phyloP scores from a whole-genome alignment of 495 filamentous ascomycete genomes.

The Aspergillus coremiiformis region DNA sequence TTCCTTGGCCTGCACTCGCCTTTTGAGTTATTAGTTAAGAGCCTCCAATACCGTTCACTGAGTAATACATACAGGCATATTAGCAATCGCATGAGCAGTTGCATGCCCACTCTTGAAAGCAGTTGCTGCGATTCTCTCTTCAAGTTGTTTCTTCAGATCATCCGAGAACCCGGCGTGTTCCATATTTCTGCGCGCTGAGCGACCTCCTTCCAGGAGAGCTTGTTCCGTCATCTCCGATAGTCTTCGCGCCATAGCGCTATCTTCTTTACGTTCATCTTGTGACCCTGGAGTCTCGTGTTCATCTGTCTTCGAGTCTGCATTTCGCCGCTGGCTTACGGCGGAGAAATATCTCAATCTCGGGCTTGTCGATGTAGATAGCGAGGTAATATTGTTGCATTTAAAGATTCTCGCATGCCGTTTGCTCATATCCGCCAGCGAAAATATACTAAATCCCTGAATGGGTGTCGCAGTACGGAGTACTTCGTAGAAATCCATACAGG shows the following conservation, averaged over 20 bases:
- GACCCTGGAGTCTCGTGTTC: constrained; percentile 4
- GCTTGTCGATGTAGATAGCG: constrained; percentile 11
- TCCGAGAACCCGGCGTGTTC: constrained; percentile 82
- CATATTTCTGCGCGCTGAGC: constrained; percentile 64
- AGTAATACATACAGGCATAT: constrained; percentile 47
- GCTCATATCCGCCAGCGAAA: constrained; percentile 19
- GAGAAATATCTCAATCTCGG: constrained; percentile 17
- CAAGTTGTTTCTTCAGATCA: constrained; percentile 67
- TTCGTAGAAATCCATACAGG: no score
- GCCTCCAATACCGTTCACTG: not conserved
- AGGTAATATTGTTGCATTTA: constrained; percentile 10
- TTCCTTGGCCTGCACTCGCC: constrained; percentile 60
- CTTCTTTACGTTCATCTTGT: constrained; percentile 18
- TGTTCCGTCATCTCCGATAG: constrained; percentile 77
- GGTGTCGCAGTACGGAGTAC: not conserved
- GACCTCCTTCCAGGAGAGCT: constrained; percentile 60
- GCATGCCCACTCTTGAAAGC: constrained; percentile 65
- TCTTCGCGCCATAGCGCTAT: constrained; percentile 65
- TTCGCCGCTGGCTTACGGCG: constrained; percentile 18
- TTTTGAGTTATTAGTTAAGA: constrained; percentile 18
- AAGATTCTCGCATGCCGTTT: constrained; percentile 13
- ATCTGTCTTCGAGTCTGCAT: constrained; percentile 14
- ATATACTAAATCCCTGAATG: not conserved
- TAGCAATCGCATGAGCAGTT: constrained; percentile 57
- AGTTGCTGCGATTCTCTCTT: constrained; percentile 63